These are phyloP conservation scores for Neonectria sp. DNA, from an alignment of 2,329 filamentous ascomycete species.

Conservation along the genomic window DNA sequence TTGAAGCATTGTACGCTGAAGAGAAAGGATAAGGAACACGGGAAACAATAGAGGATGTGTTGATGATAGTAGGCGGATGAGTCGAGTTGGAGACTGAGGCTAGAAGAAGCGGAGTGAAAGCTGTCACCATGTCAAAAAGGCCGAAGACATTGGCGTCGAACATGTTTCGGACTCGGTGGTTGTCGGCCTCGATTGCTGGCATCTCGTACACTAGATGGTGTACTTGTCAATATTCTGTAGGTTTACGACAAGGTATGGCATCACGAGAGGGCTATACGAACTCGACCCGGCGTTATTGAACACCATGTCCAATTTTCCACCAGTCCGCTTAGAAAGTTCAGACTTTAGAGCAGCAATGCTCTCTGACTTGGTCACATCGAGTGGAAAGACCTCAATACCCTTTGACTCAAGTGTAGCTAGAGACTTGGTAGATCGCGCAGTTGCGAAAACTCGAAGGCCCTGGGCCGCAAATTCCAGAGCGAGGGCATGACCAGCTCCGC, in stretches of 20 bases:
- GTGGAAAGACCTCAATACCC: constrained; percentile 29
- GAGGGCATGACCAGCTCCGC: constrained; percentile 31
- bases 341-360: constrained; percentile 27
- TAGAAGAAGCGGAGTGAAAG: constrained; percentile 32
- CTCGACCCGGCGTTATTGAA: constrained; percentile 35
- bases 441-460: constrained; percentile 34
- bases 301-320: constrained; percentile 27
- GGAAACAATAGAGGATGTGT: constrained; percentile 28
- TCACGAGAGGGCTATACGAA: not conserved
- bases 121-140: constrained; percentile 28
- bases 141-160: constrained; percentile 37
- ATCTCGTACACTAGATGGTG: constrained; percentile 26
- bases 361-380: constrained; percentile 31
- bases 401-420: constrained; percentile 14
- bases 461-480: constrained; percentile 29
- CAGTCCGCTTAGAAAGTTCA: constrained; percentile 24
- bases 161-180: constrained; percentile 18
- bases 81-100: constrained; percentile 10
- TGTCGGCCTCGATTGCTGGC: constrained; percentile 30
- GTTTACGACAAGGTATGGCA: not conserved
- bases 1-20: constrained; percentile 26
- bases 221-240: not conserved
- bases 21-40: constrained; percentile 18
- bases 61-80: constrained; percentile 22
- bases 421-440: constrained; percentile 27